phyloP scores from a whole-genome alignment of 2,329 filamentous ascomycete species.

The Microdochium paspali region DNA sequence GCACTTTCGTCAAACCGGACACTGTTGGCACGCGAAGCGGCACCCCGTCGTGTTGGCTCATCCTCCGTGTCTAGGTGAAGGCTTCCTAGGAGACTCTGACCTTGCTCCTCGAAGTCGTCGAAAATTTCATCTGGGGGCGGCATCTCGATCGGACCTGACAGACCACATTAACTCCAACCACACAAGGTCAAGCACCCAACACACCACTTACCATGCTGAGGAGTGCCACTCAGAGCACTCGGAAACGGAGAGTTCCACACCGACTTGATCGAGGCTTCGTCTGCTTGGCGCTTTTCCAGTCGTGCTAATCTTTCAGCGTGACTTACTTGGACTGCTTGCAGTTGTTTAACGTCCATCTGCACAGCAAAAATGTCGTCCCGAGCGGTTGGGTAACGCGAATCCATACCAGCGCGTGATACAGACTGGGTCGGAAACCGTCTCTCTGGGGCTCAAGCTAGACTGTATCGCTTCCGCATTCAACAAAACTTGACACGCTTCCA shows the following conservation, averaged over 20 bases:
- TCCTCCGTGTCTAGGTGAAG: constrained; percentile 83
- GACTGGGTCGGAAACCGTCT: too few species aligned
- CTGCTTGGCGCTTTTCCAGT: constrained; percentile 57
- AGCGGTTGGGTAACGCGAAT: constrained; percentile 48
- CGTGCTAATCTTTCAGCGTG: constrained; percentile 53
- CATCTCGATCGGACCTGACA: constrained; percentile 66
- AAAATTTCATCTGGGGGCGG: constrained; percentile 70
- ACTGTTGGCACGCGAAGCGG: constrained; percentile 87
- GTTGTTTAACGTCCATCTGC: constrained; percentile 62
- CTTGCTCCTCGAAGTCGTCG: constrained; percentile 81
- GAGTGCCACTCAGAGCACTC: constrained; percentile 70
- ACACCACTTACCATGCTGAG: constrained; percentile 72
- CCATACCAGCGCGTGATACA: constrained; percentile 56
- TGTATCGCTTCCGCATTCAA: not conserved
- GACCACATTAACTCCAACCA: too few species aligned
- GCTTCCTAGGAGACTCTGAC: constrained; percentile 68
- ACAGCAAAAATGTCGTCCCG: constrained; percentile 59
- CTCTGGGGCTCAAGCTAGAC: too few species aligned
- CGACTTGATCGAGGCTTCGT: constrained; percentile 64
- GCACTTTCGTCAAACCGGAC: constrained; percentile 96
- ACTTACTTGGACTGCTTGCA: constrained; percentile 52
- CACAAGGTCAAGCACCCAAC: too few species aligned
- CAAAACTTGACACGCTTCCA: not conserved
- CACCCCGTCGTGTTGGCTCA: constrained; percentile 73
- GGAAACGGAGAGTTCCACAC: constrained; percentile 94